These are phyloP conservation scores for Cymbopogon citratus DNA, from an alignment of 176 grass and related monocot genomes.

Conservation along the genomic window DNA sequence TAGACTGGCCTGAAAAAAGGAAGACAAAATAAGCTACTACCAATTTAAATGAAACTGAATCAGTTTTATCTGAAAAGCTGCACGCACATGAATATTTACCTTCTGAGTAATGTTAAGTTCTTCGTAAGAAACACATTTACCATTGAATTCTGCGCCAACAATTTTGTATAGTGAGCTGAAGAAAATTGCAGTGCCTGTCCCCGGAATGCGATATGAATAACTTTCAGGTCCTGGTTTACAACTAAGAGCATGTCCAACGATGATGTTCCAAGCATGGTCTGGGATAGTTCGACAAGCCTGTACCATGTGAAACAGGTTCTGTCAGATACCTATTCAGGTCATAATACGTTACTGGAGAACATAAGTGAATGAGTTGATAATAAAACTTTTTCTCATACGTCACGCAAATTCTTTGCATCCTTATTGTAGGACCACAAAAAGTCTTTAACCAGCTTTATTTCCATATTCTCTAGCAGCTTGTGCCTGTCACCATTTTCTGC, in stretches of 20 bases:
- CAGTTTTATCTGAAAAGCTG: background rate
- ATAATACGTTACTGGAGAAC: background rate
- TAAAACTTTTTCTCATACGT: background rate
- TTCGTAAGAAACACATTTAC: background rate
- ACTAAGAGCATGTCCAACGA: constrained; percentile 18
- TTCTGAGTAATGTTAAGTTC: background rate
- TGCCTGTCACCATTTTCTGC: background rate
- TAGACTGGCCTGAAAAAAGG: background rate
- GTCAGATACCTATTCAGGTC: background rate
- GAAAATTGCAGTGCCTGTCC: background rate
- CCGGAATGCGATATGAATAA: background rate
- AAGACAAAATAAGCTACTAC: background rate
- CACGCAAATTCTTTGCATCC: background rate
- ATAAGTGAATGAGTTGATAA: background rate
- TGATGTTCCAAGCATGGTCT: background rate
- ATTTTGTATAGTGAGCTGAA: background rate
- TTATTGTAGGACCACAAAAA: constrained; percentile 1
- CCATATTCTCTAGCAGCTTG: background rate
- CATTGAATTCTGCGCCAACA: background rate
- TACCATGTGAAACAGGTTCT: background rate
- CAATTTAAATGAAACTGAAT: background rate
- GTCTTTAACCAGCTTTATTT: background rate
- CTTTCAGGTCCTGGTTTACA: background rate
- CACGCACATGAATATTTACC: no score
- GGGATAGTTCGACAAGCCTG: background rate